Evolutionary conservation across 306 rosid species (phyloP).

Genomic region (Datisca glomerata): DNA sequence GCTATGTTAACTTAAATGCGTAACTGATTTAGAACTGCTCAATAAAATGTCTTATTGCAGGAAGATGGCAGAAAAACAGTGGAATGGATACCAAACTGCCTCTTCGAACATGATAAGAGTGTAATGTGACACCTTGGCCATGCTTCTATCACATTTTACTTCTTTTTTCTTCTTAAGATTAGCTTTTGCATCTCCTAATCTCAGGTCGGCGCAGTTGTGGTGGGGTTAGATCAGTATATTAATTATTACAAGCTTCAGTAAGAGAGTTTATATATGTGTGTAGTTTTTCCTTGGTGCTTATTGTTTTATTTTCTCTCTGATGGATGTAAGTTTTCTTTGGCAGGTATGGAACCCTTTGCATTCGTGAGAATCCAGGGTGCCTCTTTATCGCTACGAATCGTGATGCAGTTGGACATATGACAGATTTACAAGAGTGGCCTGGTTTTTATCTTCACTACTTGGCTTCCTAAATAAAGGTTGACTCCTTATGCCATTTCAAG

Average conservation of each 20-base stretch:
- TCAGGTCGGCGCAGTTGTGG: constrained; percentile 99
- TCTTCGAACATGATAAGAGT: constrained; percentile 76
- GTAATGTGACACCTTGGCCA: constrained; percentile 42
- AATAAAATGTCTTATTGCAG: constrained; percentile 39
- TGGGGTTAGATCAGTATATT: constrained; percentile 71
- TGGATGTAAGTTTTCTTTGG: constrained; percentile 14
- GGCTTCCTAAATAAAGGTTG: neutral
- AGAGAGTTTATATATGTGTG: constrained; percentile 20
- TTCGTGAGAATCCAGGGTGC: constrained; percentile 96
- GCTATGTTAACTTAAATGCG: no score
- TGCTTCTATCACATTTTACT: constrained; percentile 16
- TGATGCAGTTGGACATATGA: constrained; percentile 76
- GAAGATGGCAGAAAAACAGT: constrained; percentile 56
- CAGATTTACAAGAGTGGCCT: constrained; percentile 80
- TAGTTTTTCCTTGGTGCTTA: neutral
- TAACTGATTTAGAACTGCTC: no score
- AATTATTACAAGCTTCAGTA: constrained; percentile 98
- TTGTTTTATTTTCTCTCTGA: constrained; percentile 8
- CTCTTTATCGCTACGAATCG: constrained; percentile 92
- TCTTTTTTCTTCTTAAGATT: constrained; percentile 11
- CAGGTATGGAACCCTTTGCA: constrained; percentile 91
- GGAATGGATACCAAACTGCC: constrained; percentile 32
- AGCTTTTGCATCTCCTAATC: constrained; percentile 16
- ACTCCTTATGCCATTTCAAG: neutral
- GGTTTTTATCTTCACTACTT: constrained; percentile 29